A percentile compares a stretch with the other conserved stretches of the same genome.
phyloP scores from a whole-genome alignment of 768 basidiomycete species.

The Phlegmacium glaucopus region DNA sequence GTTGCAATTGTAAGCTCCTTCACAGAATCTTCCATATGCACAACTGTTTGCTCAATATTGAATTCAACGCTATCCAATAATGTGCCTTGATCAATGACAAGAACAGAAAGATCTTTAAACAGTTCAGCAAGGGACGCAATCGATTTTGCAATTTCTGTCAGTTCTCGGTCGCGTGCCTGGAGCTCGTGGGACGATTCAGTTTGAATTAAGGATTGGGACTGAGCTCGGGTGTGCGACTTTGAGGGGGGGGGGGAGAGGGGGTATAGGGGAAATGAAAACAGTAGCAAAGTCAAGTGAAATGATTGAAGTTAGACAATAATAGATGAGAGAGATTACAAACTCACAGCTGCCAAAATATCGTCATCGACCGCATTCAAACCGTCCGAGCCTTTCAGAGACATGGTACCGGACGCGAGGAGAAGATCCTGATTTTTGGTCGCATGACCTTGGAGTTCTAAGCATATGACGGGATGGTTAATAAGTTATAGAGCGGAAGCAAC shows the following conservation, averaged over 20 bases:
- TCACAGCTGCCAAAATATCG: constrained; percentile 81
- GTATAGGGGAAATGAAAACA: neutral
- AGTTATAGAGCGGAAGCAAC: constrained; percentile 9
- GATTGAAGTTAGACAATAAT: constrained; percentile 5
- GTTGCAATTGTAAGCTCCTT: constrained; percentile 82
- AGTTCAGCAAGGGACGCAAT: constrained; percentile 91
- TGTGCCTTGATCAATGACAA: constrained; percentile 98
- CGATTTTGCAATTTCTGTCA: constrained; percentile 87
- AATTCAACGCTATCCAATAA: constrained; percentile 96
- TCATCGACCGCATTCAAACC: constrained; percentile 85
- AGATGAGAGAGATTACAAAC: constrained; percentile 25
- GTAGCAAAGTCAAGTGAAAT: neutral
- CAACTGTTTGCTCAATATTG: constrained; percentile 91
- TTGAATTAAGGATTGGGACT: constrained; percentile 39
- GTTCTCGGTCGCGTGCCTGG: constrained; percentile 56
- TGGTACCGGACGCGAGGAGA: constrained; percentile 83
- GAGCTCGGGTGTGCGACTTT: constrained; percentile 32
- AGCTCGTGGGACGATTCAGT: constrained; percentile 38
- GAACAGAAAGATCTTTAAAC: constrained; percentile 89
- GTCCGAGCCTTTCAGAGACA: constrained; percentile 80
- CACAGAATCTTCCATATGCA: constrained; percentile 78
- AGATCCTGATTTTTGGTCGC: constrained; percentile 97
- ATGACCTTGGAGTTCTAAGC: constrained; percentile 91
- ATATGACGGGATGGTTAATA: constrained; percentile 4
- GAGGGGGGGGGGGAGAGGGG: constrained; percentile 1